These are phyloP conservation scores for Teratosphaeriaceae sp. DNA, from an alignment of 2,329 filamentous ascomycete genomes.

Conservation along the genomic window DNA sequence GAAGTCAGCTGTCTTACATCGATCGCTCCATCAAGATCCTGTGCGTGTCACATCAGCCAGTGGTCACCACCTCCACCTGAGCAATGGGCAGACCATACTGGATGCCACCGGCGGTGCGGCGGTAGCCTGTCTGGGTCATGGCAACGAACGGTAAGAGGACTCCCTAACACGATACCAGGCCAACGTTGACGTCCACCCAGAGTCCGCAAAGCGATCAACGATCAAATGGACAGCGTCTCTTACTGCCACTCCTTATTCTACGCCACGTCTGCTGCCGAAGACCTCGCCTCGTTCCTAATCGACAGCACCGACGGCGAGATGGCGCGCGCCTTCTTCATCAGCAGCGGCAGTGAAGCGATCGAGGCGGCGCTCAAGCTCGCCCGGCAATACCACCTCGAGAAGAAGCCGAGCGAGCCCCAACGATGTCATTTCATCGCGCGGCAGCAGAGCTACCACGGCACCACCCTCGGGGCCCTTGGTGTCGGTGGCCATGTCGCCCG, in stretches of 20 bases:
- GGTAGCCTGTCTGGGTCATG: constrained; percentile 65
- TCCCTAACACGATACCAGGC: not conserved
- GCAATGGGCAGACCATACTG: constrained; percentile 54
- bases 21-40: constrained; percentile 43
- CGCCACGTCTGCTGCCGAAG: constrained; percentile 46
- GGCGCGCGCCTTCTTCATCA: constrained; percentile 50
- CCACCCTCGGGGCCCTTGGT: constrained; percentile 60
- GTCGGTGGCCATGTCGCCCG: constrained; percentile 57
- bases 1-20: constrained; percentile 43
- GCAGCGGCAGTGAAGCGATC: constrained; percentile 58
- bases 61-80: constrained; percentile 47
- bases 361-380: constrained; percentile 63
- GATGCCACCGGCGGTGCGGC: constrained; percentile 70
- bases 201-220: constrained; percentile 52
- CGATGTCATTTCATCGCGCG: constrained; percentile 59
- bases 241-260: constrained; percentile 58
- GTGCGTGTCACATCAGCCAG: constrained; percentile 42
- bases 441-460: constrained; percentile 62
- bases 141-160: constrained; percentile 42
- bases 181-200: constrained; percentile 10
- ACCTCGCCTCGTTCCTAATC: constrained; percentile 45
- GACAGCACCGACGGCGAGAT: constrained; percentile 47
- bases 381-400: constrained; percentile 59
- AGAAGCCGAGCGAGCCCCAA: constrained; percentile 43
- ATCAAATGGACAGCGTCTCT: constrained; percentile 52